Conservation (phyloP, 257 asterid species). For the Ballota nigra region DNA sequence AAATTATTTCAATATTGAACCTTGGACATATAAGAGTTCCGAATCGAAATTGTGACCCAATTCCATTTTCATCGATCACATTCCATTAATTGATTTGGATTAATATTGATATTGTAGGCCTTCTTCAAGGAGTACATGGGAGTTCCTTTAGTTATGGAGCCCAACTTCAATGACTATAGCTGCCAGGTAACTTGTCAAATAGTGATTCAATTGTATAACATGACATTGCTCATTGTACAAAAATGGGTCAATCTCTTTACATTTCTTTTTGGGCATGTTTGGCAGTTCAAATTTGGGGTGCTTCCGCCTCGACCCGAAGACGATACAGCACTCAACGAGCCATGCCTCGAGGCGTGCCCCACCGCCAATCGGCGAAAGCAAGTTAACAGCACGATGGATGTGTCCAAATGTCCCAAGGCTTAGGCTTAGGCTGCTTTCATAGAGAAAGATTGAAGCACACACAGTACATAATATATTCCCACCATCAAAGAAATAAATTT, state of each 20-base stretch:
- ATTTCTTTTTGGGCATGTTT: not conserved
- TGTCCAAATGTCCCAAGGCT: slow-evolving; percentile 58
- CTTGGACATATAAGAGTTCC: too few species aligned
- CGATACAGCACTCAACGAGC: slow-evolving; percentile 63
- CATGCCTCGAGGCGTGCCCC: slow-evolving; percentile 75
- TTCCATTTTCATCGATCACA: not conserved
- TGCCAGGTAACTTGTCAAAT: slow-evolving; percentile 58
- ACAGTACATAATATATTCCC: not conserved
- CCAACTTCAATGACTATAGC: slow-evolving; percentile 74
- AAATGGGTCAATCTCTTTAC: not conserved
- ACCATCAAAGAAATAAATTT: not conserved
- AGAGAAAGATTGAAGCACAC: not conserved
- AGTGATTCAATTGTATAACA: not conserved
- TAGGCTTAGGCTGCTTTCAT: not conserved
- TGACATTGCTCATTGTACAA: not conserved
- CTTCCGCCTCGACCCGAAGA: slow-evolving; percentile 57
- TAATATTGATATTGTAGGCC: slow-evolving; percentile 29
- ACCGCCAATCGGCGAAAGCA: slow-evolving; percentile 52
- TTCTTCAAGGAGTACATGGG: slow-evolving; percentile 87
- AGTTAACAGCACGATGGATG: slow-evolving; percentile 16
- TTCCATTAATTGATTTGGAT: not conserved
- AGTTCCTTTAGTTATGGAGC: slow-evolving; percentile 81
- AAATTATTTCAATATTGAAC: too few species aligned
- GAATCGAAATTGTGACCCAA: not conserved
- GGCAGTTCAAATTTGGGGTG: slow-evolving; percentile 79